These are phyloP conservation scores for Solanum pimpinellifolium DNA, from an alignment of 257 asterid species.

Conservation along the genomic window DNA sequence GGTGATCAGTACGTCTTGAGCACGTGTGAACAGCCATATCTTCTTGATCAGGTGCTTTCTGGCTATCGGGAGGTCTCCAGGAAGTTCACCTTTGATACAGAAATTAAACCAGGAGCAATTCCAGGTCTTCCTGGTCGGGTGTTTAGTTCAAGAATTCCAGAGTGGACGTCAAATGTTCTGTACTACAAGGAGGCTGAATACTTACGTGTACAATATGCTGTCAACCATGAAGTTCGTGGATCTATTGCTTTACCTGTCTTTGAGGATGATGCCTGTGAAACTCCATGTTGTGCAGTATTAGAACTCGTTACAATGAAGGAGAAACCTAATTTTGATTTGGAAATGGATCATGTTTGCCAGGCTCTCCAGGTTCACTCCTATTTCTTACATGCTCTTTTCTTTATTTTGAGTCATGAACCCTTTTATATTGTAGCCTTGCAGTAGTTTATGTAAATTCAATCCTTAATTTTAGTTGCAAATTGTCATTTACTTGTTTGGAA, in stretches of 20 bases:
- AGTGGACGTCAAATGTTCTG: constrained; percentile 84
- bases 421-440: not conserved
- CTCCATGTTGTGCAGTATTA: constrained; percentile 76
- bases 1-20: constrained; percentile 53
- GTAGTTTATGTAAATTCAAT: not conserved
- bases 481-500: not conserved
- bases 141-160: constrained; percentile 64
- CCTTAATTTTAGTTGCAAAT: not conserved
- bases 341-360: constrained; percentile 56
- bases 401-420: not conserved
- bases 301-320: constrained; percentile 68
- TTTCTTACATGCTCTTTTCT: not conserved
- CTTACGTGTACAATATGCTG: constrained; percentile 58
- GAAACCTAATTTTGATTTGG: constrained; percentile 53
- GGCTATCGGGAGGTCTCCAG: constrained; percentile 92
- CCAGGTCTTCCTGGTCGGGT: constrained; percentile 95
- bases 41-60: constrained; percentile 65
- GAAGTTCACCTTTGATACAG: constrained; percentile 60
- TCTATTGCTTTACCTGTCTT: constrained; percentile 81
- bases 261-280: constrained; percentile 39
- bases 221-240: constrained; percentile 68
- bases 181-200: constrained; percentile 71
- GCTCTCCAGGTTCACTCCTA: constrained; percentile 52
- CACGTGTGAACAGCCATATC: constrained; percentile 79
- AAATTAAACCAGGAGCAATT: constrained; percentile 38